Evolutionary conservation across 257 asterid species (phyloP).

Genomic region (Cruciata laevipes): DNA sequence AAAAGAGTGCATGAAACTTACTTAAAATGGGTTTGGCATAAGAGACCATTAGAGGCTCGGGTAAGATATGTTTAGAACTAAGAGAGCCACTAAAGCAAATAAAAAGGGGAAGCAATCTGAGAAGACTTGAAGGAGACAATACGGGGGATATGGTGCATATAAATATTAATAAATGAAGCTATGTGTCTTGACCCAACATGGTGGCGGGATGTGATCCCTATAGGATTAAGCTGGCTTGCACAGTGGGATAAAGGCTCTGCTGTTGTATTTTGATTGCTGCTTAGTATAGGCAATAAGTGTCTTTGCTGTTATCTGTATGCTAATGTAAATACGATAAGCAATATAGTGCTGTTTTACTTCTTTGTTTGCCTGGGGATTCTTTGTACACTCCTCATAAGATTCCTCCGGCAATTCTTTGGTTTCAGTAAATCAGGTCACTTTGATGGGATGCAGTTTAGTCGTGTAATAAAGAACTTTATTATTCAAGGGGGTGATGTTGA

Average conservation of each 20-base stretch:
- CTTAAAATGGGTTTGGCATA: neutral
- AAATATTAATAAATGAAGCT: too few species aligned
- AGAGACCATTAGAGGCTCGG: neutral
- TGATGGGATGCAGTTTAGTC: slow-evolving; percentile 79
- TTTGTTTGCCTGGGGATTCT: neutral
- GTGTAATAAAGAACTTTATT: slow-evolving; percentile 82
- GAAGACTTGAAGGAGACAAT: too few species aligned
- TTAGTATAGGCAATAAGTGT: neutral
- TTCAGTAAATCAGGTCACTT: slow-evolving; percentile 72
- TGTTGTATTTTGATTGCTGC: neutral
- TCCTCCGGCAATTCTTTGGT: slow-evolving; percentile 11
- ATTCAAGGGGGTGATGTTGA: slow-evolving; percentile 83
- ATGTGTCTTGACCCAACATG: too few species aligned
- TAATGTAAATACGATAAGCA: neutral
- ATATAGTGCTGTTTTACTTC: neutral
- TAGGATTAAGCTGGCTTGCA: too few species aligned
- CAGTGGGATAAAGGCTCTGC: neutral
- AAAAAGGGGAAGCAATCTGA: too few species aligned
- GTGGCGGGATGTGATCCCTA: too few species aligned
- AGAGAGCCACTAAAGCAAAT: too few species aligned
- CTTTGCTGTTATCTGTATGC: neutral
- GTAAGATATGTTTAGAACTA: too few species aligned
- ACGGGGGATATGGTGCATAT: too few species aligned
- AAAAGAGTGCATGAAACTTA: neutral
- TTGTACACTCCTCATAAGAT: neutral